Evolutionary conservation across 768 basidiomycete species (phyloP), one percentile per base, ranked within the genome.

Genomic region (Termitomyces sp.): DNA sequence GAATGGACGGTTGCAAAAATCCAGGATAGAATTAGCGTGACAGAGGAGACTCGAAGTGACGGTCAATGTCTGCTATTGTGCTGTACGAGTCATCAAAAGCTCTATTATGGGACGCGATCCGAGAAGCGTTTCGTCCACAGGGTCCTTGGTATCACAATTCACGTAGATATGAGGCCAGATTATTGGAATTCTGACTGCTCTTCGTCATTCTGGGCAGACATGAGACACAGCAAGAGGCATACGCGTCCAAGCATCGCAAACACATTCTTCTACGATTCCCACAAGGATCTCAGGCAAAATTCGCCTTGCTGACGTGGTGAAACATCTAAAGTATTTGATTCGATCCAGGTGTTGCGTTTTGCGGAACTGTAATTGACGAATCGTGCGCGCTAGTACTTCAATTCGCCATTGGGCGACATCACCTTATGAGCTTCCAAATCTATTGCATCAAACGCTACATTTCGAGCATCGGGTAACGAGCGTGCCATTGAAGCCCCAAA

Each of bases 131-230:
- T 58, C 77, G 75, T 3, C 70, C 67, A 54, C 68, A 68, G 78
- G 73, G 56, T 80, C 66, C 19, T 73, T 66, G 40, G 71, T 69
- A 59, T 82, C 77, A 53, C 74, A 70, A 57, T 83, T 74, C 50
- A 86, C 70, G 57, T 82, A 79, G 53, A 86, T 62, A 63, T 77
- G 72, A 4, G 83, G 82, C 85, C 85, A 87, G 23, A 84, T 75
- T 21, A 74, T 69, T n/a, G 84, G 82, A 37, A 73, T 70, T 40
- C 66, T 68, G 16, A 81, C 73, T 0, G 82, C 84, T 60, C 72
- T 75, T 54, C 83, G 75, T 85, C 85, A 87, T 50, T 77, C 71
- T 3, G 78, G 74, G 62, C 83, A 87, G 41, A 86, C 82, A 46
- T 83, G 81, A 10, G 84, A 85, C 41, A 75, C 76, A 32, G 77